Evolutionary conservation across 345 rosid genomes (phyloP).

Genomic region (Salix brachista): DNA sequence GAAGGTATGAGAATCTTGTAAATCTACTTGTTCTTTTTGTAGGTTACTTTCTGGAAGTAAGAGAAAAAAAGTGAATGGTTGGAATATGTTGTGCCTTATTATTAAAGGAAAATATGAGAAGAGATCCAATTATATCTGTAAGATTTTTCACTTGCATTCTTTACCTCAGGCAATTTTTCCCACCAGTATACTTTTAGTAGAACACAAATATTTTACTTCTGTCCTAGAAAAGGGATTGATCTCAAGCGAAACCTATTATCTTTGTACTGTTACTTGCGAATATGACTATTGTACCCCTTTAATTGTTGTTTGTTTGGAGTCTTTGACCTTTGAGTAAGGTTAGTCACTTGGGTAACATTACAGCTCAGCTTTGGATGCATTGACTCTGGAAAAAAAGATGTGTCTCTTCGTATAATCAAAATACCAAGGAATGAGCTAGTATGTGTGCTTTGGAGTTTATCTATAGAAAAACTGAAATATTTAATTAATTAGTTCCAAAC

Average conservation of each 20-base stretch:
- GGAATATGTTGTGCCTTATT: neutral
- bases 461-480: neutral
- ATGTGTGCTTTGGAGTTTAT: neutral
- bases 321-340: neutral
- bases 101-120: neutral
- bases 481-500: neutral
- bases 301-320: neutral
- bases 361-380: neutral
- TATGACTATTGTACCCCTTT: neutral
- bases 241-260: neutral
- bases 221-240: neutral
- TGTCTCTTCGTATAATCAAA: neutral
- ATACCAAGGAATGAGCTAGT: neutral
- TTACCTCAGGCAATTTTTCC: neutral
- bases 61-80: neutral
- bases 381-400: neutral
- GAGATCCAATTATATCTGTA: neutral
- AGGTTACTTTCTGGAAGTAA: neutral
- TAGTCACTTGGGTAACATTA: neutral
- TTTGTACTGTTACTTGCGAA: neutral
- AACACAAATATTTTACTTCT: neutral
- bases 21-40: neutral
- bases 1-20: conserved; percentile 20
- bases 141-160: neutral
- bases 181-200: neutral